Base-by-base conservation (phyloP, 2,329 filamentous ascomycete genomes). In the Colletotrichum musae region DNA sequence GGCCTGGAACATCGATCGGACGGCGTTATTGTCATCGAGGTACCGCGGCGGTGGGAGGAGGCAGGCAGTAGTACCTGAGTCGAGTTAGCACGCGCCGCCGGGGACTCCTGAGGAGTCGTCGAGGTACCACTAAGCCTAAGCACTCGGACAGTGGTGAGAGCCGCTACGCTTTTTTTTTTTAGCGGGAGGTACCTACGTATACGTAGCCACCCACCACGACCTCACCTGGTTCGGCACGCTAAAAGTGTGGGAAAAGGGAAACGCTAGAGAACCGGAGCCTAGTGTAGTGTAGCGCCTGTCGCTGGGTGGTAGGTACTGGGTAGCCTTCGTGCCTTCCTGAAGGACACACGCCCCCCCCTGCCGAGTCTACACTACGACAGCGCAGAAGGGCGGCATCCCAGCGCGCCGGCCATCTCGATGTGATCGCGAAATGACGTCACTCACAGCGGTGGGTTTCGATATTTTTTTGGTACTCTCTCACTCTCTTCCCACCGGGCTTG, bases 331-430 rank as follows among this genome's bases (percentile, higher is more conserved):
- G 58, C 54, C 48, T 36, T 36, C 32, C 32, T 39, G 58, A 39
- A 52, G 61, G 16, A 54, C 43, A 66, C 61, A 69, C 51, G 26
- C 56, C 21, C 50, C 24, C 66, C 54, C 53, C 24, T n/a, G 28
- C 28, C 48, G 24, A n/a, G 18, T n/a, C 32, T 45, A 32, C 45
- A 15, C 32, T 45, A 32, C 45, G 21, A 53, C 43, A 48, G 28
- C 26, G 26, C 57, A 61, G 36, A 21, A 18, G n/a, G 16, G 39
- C 52, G 39, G n/a, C 60, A 64, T 58, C 58, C 51, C 53, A 64
- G 63, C 65, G 65, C 36, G 66, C 36, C 50, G 45, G 39, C 60
- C 66, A 69, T 69, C 66, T 69, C 66, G 66, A 69, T 69, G 66
- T 21, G 50, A 66, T 69, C 66, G 43, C 41, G 47, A 26, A n/a